A percentile compares a stretch with the other conserved stretches of the same genome.
phyloP scores from a whole-genome alignment of 352 stramenopile species.

The Globisporangium spinosum region DNA sequence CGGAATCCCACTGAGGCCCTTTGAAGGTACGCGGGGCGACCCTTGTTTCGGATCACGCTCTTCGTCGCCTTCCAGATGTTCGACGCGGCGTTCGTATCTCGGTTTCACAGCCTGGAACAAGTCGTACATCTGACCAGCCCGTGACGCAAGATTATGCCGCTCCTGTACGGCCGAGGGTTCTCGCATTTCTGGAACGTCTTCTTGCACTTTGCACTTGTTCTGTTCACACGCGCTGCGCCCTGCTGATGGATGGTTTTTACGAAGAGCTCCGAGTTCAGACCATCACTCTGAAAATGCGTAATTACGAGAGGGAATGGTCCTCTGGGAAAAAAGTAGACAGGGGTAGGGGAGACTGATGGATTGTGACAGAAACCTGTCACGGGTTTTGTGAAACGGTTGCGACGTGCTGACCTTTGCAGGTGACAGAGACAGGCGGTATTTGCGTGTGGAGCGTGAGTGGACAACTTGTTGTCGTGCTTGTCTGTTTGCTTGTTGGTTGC shows the following conservation, averaged over 20 bases:
- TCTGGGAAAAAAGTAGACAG: background rate
- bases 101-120: too few species aligned
- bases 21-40: too few species aligned
- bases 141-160: too few species aligned
- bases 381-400: background rate
- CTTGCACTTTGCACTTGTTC: too few species aligned
- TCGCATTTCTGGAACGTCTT: too few species aligned
- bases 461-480: background rate
- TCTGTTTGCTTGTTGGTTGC: background rate
- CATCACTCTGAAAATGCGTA: background rate
- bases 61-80: too few species aligned
- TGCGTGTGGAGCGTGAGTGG: background rate
- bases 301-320: background rate
- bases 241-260: background rate
- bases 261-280: background rate
- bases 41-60: too few species aligned
- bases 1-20: too few species aligned
- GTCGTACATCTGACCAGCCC: too few species aligned
- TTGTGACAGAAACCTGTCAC: conserved; percentile 7
- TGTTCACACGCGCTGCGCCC: too few species aligned
- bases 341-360: background rate
- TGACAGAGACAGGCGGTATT: background rate
- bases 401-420: background rate
- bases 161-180: too few species aligned
- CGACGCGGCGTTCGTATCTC: too few species aligned